These are phyloP conservation scores for Pelargonium cotyledonis DNA, from an alignment of 441 rosid genomes.

Conservation along the genomic window DNA sequence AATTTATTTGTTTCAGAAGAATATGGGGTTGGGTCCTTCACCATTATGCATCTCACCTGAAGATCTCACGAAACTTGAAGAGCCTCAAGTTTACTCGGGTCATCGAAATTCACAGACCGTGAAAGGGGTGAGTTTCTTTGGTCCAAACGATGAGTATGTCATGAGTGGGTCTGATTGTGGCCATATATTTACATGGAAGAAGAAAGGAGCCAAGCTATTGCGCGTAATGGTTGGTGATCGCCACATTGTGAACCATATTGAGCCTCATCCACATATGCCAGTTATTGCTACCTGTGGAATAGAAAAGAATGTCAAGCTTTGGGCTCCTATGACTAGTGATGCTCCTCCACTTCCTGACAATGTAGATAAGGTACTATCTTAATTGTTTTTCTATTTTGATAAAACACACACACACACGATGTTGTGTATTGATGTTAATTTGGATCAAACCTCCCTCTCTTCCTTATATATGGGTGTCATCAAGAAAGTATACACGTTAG, in stretches of 20 bases:
- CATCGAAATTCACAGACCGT: constrained; percentile 59
- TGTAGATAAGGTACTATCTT: constrained; percentile 40
- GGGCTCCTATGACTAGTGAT: constrained; percentile 43
- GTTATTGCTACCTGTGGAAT: constrained; percentile 58
- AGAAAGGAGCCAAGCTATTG: constrained; percentile 51
- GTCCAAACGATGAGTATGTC: constrained; percentile 66
- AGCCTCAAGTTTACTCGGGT: constrained; percentile 52
- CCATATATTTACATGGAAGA: constrained; percentile 67
- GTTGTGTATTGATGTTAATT: no score
- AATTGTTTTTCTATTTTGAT: not conserved
- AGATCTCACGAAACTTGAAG: constrained; percentile 30
- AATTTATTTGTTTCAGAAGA: constrained; percentile 48
- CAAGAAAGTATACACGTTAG: no score
- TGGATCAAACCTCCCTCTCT: no score
- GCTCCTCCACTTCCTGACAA: constrained; percentile 38
- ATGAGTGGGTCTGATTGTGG: constrained; percentile 77
- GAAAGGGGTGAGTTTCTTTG: constrained; percentile 74
- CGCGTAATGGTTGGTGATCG: constrained; percentile 56
- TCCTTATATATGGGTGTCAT: no score
- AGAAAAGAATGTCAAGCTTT: constrained; percentile 56
- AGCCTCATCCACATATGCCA: constrained; percentile 57
- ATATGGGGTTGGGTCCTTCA: constrained; percentile 50
- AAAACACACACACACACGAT: not conserved
- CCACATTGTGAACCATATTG: constrained; percentile 55
- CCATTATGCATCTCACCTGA: constrained; percentile 31